Base-by-base conservation (phyloP, 306 rosid genomes). In the Castanea mollissima region DNA sequence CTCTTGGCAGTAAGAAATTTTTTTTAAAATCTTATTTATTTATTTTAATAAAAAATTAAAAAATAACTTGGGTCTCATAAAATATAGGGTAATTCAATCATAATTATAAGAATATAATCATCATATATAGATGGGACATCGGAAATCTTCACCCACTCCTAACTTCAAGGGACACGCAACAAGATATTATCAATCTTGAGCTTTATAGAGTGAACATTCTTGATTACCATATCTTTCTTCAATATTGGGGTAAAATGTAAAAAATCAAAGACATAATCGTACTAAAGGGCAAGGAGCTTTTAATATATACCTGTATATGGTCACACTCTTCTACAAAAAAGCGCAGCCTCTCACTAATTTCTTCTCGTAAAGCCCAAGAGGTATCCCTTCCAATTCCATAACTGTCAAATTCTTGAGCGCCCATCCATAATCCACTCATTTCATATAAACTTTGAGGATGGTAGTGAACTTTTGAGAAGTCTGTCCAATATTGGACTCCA, bases 251-350 rank as follows among this genome's bases (percentile, higher is more conserved):
- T 67, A 67, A 32, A 69, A 56, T 52, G 54, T 49, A 27, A 29
- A 76, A 63, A 56, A 29, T n/a, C 64, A 23, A 74, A 49, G 29
- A 78, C 41, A 69, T 68, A 60, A 64, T 46, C 23, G 27, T n/a
- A 4, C 38, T 21, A 77, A 57, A 73, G 29, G 29, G 60, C 10
- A 34, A 79, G 32, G 73, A 78, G 51, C 58, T 79, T 60, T 35
- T 49, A 60, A 35, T 65, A 69, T 34, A 76, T 81, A 92, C 99
- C 93, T 91, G 99, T 70, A 92, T 82, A 82, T 92, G 88, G 78
- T 94, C 99, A 83, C 95, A 90, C 87, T 94, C 99, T 86, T 92
- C 99, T 16, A 91, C 91, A 52, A 91, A 94, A 83, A 89, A 88
- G 23, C 97, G 92, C 86, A 94, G 94, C 74, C 91, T 92, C 16